Conservation (phyloP, 768 basidiomycete species). For the Polyporus arcularius region DNA sequence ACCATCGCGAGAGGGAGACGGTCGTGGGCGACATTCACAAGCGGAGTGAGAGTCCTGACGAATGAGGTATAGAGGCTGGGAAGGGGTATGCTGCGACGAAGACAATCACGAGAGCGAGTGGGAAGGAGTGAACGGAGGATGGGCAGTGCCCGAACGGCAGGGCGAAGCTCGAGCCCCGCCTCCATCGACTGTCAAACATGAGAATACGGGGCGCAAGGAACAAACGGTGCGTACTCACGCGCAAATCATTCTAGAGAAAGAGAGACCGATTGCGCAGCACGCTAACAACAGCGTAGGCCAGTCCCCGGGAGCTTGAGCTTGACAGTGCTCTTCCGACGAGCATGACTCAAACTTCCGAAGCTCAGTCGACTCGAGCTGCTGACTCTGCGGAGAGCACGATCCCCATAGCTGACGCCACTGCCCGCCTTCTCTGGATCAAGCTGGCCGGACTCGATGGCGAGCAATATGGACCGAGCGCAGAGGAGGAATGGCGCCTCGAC, state of each 20-base stretch:
- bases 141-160: conserved; percentile 1
- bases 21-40: conserved; percentile 14
- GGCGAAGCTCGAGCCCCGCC: neutral
- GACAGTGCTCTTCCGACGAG: conserved; percentile 57
- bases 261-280: neutral
- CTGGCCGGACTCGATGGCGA: conserved; percentile 86
- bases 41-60: conserved; percentile 17
- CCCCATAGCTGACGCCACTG: conserved; percentile 95
- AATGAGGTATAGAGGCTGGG: conserved; percentile 20
- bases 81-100: conserved; percentile 17
- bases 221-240: conserved; percentile 10
- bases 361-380: conserved; percentile 89
- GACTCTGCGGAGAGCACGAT: conserved; percentile 87
- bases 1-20: neutral
- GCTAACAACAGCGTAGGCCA: conserved; percentile 61
- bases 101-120: conserved; percentile 14
- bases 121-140: conserved; percentile 4
- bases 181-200: neutral
- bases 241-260: neutral
- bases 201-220: conserved; percentile 6
- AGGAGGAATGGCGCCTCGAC: conserved; percentile 91
- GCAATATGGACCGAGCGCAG: conserved; percentile 83
- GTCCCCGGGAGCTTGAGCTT: conserved; percentile 63
- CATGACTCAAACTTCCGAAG: conserved; percentile 78
- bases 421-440: conserved; percentile 94